Evolutionary conservation across 768 basidiomycete species (phyloP).

Genomic region (Boletus subcaerulescens): DNA sequence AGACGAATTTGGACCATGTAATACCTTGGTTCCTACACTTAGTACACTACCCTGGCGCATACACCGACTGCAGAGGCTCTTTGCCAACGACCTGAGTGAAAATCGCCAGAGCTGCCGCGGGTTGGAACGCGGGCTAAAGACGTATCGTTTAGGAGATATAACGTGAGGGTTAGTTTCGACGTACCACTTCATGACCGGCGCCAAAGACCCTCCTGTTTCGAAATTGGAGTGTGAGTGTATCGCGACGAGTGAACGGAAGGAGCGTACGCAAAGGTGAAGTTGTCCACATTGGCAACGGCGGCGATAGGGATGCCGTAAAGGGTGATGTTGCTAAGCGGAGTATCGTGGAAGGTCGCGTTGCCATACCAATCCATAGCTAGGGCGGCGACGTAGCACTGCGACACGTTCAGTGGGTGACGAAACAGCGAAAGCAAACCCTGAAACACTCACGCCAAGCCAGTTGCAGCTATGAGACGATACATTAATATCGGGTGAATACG

Average conservation of each 20-base stretch:
- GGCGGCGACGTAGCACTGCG: conserved; percentile 34
- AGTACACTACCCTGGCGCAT: neutral
- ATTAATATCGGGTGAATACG: conserved; percentile 1
- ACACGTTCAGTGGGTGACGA: neutral
- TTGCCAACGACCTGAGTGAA: conserved; percentile 53
- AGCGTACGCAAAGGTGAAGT: conserved; percentile 65
- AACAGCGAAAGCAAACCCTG: neutral
- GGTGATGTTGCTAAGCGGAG: conserved; percentile 53
- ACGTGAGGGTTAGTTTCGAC: conserved; percentile 18
- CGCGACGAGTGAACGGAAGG: neutral
- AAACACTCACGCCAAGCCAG: conserved; percentile 34
- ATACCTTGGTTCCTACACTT: neutral
- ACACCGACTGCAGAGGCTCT: conserved; percentile 54
- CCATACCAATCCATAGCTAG: conserved; percentile 49
- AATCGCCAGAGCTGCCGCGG: conserved; percentile 54
- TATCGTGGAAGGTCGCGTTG: conserved; percentile 36
- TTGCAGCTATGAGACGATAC: conserved; percentile 9
- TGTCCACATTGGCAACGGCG: conserved; percentile 60
- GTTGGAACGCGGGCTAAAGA: conserved; percentile 58
- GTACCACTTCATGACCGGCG: conserved; percentile 63
- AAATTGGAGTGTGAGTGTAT: neutral
- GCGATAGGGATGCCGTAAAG: conserved; percentile 51
- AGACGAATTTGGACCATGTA: conserved; percentile 34
- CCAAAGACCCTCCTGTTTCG: conserved; percentile 47
- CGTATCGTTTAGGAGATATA: neutral